Base-by-base conservation (phyloP, 331 rosid genomes). In the Pyrus hybrid region DNA sequence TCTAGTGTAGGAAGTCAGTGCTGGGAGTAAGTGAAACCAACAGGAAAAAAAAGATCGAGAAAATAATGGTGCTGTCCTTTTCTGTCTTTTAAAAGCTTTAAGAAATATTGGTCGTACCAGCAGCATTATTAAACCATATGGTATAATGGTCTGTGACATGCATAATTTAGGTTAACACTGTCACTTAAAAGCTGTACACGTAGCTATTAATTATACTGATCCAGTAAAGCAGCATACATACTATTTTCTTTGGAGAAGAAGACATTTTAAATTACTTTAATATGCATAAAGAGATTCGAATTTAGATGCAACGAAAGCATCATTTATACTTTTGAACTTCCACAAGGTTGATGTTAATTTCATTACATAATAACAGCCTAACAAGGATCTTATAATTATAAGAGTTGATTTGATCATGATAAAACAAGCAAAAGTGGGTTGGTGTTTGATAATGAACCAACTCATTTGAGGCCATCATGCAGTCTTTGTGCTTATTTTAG, bases 41-140 rank as follows among this genome's bases (percentile, higher is more conserved):
- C 61, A 79, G 77, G n/a, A 56, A 41, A 75, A 60, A 54, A 45
- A 57, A 16, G 56, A 49, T 49, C n/a, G 43, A 28, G 51, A 67
- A 74, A 71, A 71, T 74, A 77, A 77, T 68, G 88, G 83, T 68
- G 77, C 84, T 49, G 68, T 73, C 77, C 28, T 71, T 86, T 76
- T 83, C 87, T 29, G 18, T 8, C 53, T 54, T 79, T 84, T 74
- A 79, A 72, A 74, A 83, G 89, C 78, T 37, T 37, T 37, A 37
- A 1, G 30, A 54, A 67, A 67, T 37, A 76, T 71, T 70, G 56
- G 70, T 71, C 30, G 69, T 72, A 45, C 76, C 13, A 77, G 82
- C 28, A 3, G 7, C 23, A 77, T 77, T 56, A 53, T 29, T 53
- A 26, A 33, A 71, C 76, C 23, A 47, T 71, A 61, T 62, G 51